Percentiles rank a stretch among this genome's conserved stretches.
These are phyloP conservation scores for Fomitopsis betulina DNA, from an alignment of 1,284 basidiomycete species.

Conservation along the genomic window DNA sequence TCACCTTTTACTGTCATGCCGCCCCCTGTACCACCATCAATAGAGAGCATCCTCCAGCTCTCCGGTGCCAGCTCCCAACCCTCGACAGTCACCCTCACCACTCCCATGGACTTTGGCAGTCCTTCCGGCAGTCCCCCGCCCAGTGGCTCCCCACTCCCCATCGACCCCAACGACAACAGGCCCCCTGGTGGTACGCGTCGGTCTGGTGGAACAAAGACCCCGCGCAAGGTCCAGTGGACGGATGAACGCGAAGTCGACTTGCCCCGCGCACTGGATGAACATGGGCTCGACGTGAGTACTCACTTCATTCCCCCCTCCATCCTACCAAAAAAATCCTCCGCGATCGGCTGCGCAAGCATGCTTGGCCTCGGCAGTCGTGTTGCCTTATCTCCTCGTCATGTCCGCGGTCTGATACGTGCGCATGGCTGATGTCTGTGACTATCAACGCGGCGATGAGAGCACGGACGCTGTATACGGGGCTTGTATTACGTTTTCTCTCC, in stretches of 20 bases:
- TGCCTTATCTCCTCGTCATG: background rate
- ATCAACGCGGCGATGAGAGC: background rate
- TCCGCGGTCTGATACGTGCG: background rate
- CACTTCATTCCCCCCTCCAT: background rate
- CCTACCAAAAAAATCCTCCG: background rate
- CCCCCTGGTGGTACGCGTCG: slow-evolving; percentile 26
- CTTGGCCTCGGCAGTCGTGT: background rate
- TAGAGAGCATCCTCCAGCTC: slow-evolving; percentile 18
- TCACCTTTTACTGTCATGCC: slow-evolving; percentile 1
- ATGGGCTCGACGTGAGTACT: slow-evolving; percentile 40
- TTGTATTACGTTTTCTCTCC: background rate
- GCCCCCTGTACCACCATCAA: slow-evolving; percentile 15
- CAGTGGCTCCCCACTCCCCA: slow-evolving; percentile 5
- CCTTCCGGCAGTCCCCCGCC: slow-evolving; percentile 6
- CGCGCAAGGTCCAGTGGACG: slow-evolving; percentile 46
- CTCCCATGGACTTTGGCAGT: slow-evolving; percentile 15
- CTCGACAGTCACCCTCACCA: slow-evolving; percentile 9
- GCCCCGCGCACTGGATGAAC: slow-evolving; percentile 41
- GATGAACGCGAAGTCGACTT: slow-evolving; percentile 14
- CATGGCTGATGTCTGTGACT: background rate
- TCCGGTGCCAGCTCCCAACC: slow-evolving; percentile 3
- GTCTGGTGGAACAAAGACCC: slow-evolving; percentile 33
- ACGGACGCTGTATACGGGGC: background rate
- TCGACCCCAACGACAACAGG: slow-evolving; percentile 7
- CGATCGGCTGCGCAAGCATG: background rate